Evolutionary conservation across 2,329 filamentous ascomycete genomes (phyloP).

Genomic region (Pyrenochaeta sp.): DNA sequence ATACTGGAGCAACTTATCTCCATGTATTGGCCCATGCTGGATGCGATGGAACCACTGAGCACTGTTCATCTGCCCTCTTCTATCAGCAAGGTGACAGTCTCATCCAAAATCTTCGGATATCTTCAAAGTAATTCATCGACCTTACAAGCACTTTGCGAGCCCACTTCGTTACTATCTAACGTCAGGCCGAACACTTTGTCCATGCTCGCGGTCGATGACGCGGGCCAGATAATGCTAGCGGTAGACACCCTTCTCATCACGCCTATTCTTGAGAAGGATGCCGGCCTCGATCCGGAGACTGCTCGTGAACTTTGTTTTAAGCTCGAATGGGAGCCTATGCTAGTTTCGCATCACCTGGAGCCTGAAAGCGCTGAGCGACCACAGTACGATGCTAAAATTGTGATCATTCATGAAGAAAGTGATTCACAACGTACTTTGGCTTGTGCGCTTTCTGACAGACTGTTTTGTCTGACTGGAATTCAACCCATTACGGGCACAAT

Average conservation of each 20-base stretch:
- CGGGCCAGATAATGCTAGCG: constrained; percentile 22
- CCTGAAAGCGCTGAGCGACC: not conserved
- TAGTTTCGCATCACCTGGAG: not conserved
- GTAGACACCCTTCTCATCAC: constrained; percentile 33
- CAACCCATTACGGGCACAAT: constrained; percentile 2
- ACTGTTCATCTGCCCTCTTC: constrained; percentile 33
- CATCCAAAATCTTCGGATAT: constrained; percentile 11
- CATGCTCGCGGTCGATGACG: constrained; percentile 29
- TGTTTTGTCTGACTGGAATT: constrained; percentile 10
- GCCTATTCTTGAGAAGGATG: constrained; percentile 26
- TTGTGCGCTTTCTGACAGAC: constrained; percentile 14
- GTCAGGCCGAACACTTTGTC: constrained; percentile 26
- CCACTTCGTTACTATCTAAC: constrained; percentile 8
- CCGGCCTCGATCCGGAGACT: constrained; percentile 5
- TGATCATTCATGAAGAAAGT: constrained; percentile 22
- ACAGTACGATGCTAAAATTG: constrained; percentile 11
- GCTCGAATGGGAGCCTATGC: constrained; percentile 29
- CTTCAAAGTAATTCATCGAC: constrained; percentile 6
- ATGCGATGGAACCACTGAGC: constrained; percentile 11
- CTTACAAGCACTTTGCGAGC: constrained; percentile 25
- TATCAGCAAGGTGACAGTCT: constrained; percentile 32
- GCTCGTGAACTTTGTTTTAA: constrained; percentile 41
- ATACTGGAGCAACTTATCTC: constrained; percentile 37
- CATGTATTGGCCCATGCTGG: constrained; percentile 40
- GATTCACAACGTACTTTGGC: constrained; percentile 20